A percentile compares a stretch with the other conserved stretches of the same genome.
Conservation (phyloP, 805 yeast species). For the Saturnispora serradocipensis region DNA sequence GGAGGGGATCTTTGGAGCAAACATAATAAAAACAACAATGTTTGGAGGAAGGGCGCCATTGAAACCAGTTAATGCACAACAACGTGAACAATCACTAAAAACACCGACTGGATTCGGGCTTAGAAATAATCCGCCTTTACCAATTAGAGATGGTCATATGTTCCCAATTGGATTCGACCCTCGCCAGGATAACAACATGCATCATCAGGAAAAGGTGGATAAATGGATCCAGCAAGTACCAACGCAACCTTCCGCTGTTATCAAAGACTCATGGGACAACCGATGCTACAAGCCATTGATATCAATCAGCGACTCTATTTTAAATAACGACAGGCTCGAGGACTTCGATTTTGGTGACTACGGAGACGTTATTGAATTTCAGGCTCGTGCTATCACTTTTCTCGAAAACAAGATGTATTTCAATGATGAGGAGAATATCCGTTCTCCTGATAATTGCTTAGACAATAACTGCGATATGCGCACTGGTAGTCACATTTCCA, state of each 20-base stretch:
- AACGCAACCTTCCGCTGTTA: slow-evolving; percentile 22
- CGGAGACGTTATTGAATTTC: slow-evolving; percentile 43
- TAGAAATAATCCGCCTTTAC: neutral
- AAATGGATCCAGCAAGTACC: slow-evolving; percentile 59
- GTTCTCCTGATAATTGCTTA: neutral
- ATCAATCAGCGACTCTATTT: slow-evolving; percentile 23
- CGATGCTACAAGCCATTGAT: slow-evolving; percentile 44
- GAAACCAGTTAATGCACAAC: slow-evolving; percentile 2
- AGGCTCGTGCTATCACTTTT: slow-evolving; percentile 43
- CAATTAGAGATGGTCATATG: neutral
- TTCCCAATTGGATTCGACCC: slow-evolving; percentile 53
- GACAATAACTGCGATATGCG: neutral
- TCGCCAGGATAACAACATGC: slow-evolving; percentile 53
- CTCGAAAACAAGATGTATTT: slow-evolving; percentile 33
- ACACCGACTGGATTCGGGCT: neutral
- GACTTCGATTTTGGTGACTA: slow-evolving; percentile 22
- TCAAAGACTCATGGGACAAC: slow-evolving; percentile 24
- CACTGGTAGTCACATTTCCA: neutral
- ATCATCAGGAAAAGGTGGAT: slow-evolving; percentile 53
- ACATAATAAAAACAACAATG: neutral
- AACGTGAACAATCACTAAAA: neutral
- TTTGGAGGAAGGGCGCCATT: neutral
- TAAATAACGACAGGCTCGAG: slow-evolving; percentile 13
- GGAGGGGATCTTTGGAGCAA: neutral
- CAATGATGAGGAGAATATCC: slow-evolving; percentile 17